phyloP scores from a whole-genome alignment of 176 grass and related monocot genomes.

The Raddia guianensis region DNA sequence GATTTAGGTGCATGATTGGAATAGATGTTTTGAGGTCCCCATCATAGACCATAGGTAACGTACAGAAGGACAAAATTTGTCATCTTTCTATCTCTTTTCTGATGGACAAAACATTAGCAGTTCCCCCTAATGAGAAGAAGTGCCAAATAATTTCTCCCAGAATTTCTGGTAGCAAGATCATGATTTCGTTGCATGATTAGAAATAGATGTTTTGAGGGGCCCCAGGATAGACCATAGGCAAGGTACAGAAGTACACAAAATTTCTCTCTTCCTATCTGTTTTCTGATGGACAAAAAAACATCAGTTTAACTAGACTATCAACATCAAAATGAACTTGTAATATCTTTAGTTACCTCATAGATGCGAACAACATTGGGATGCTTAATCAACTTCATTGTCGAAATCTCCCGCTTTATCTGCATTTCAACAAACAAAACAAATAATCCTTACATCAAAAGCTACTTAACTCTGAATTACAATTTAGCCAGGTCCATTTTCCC shows the following conservation, averaged over 20 bases:
- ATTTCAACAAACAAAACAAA: slow-evolving; percentile 32
- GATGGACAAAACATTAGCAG: neutral
- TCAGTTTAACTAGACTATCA: slow-evolving; percentile 14
- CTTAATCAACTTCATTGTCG: slow-evolving; percentile 96
- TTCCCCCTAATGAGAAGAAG: neutral
- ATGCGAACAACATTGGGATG: slow-evolving; percentile 95
- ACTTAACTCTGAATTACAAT: slow-evolving; percentile 20
- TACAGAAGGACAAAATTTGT: slow-evolving; percentile 24
- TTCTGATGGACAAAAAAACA: neutral
- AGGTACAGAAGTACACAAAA: neutral
- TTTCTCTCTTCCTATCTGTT: neutral
- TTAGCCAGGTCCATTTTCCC: neutral
- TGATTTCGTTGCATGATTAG: slow-evolving; percentile 12
- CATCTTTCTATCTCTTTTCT: neutral
- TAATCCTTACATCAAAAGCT: neutral
- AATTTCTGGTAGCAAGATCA: neutral
- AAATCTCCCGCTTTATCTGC: slow-evolving; percentile 96
- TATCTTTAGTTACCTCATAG: slow-evolving; percentile 60
- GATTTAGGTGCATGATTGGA: slow-evolving; percentile 15
- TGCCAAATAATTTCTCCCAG: neutral
- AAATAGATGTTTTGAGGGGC: neutral
- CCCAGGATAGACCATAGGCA: neutral
- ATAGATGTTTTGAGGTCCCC: neutral
- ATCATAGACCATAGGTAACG: neutral
- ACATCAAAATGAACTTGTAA: neutral